Evolutionary conservation across 75 land plant genomes (phyloP).

Genomic region (Pinus albicaulis): DNA sequence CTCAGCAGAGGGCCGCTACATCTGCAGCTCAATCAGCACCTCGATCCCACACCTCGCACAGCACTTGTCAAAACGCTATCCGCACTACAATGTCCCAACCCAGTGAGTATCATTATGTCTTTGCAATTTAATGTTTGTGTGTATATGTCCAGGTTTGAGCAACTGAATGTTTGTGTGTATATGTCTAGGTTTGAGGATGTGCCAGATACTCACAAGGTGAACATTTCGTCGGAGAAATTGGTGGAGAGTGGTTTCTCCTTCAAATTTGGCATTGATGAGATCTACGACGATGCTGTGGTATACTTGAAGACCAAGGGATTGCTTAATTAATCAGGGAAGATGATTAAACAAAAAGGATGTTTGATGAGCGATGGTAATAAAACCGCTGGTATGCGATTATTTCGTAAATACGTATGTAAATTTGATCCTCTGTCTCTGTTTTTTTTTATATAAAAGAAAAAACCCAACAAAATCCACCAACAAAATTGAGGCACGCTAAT

Average conservation of each 20-base stretch:
- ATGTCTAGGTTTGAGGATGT: constrained; percentile 37
- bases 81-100: constrained; percentile 48
- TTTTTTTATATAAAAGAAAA: too few relatives aligned
- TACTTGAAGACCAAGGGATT: constrained; percentile 32
- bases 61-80: constrained; percentile 50
- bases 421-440: too few relatives aligned
- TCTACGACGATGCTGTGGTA: constrained; percentile 40
- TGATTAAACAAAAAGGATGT: too few relatives aligned
- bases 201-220: constrained; percentile 28
- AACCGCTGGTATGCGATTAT: too few relatives aligned
- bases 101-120: constrained; percentile 39
- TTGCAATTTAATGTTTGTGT: too few relatives aligned
- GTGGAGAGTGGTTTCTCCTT: constrained; percentile 41
- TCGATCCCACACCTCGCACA: constrained; percentile 55
- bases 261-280: constrained; percentile 43
- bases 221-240: constrained; percentile 44
- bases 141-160: too few relatives aligned
- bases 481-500: too few relatives aligned
- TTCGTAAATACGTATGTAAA: too few relatives aligned
- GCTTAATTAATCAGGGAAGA: background rate
- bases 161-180: background rate
- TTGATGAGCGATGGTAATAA: too few relatives aligned
- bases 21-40: constrained; percentile 51
- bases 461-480: too few relatives aligned
- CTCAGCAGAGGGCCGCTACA: constrained; percentile 68